Base-by-base conservation (phyloP, 139 green algal species). In the Chlorella sp. region DNA sequence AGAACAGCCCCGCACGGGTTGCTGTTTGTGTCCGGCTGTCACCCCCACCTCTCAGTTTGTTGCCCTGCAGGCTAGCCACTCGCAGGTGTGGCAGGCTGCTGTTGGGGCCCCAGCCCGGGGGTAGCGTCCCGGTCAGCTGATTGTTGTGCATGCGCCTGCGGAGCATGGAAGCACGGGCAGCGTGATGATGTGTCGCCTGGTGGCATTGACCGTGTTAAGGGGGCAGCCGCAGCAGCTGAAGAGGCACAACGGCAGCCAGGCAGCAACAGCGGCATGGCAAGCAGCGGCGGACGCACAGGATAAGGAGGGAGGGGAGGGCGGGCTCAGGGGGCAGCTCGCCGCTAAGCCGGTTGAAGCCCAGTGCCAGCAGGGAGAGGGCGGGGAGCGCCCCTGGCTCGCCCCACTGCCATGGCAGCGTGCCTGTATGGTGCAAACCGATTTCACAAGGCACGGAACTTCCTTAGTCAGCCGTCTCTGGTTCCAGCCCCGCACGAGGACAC, bases 91-190 rank as follows among this genome's bases (percentile, higher is more conserved):
- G 80, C 80, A 84, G 19, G 44, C 65, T 77, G 38, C 11, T 32
- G 60, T 73, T 74, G 62, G 38, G 46, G 60, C 78, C 78, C 80
- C 80, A 84, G 1, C 16, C 11, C 14, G 24, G 34, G 5, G 80
- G 80, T 17, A 84, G 64, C 20, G 80, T 34, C 0, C 80, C 80
- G 30, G 65, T 54, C 17, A 84, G 38, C 7, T 54, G 28, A 48
- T 84, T 84, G 65, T n/a, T 41, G 19, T 84, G 51, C 19, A 48
- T 9, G 13, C 76, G 76, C 54, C 76, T 82, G 76, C 22, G 16
- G 0, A 20, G 44, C 28, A 40, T n/a, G 44, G 44, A n/a, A 44
- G 40, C 3, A 5, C 36, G 19, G 38, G 19, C 1, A 13, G 46
- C 19, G 30, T 67, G 44, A 44, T n/a, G 67, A 26, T 72, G 56